phyloP scores from a whole-genome alignment of 192 early-diverging fungal genomes.

The Anaeromyces robustus region DNA sequence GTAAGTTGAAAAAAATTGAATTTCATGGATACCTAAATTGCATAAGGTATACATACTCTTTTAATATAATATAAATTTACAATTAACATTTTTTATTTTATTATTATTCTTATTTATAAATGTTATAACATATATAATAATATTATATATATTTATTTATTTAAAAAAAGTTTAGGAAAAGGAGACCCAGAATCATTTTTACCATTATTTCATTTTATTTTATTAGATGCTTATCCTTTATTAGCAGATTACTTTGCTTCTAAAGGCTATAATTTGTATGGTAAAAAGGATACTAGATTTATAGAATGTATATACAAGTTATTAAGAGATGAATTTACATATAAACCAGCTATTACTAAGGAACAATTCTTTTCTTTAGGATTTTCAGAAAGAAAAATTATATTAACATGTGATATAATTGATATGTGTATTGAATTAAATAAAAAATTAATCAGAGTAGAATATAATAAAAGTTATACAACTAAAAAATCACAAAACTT shows the following conservation, averaged over 20 bases:
- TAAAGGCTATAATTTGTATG: conserved; percentile 21
- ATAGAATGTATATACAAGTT: conserved; percentile 19
- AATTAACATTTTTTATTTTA: too few relatives aligned
- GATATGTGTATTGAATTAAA: background rate
- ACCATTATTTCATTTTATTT: conserved; percentile 34
- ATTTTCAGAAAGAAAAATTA: conserved; percentile 6
- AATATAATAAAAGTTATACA: background rate
- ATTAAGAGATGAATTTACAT: conserved; percentile 33
- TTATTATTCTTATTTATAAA: too few relatives aligned
- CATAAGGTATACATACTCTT: conserved; percentile 10
- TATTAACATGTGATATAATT: background rate
- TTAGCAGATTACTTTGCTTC: conserved; percentile 18
- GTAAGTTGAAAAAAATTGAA: conserved; percentile 14
- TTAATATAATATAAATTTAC: too few relatives aligned
- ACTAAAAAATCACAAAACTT: background rate
- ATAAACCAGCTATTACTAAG: conserved; percentile 21
- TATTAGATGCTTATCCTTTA: conserved; percentile 24
- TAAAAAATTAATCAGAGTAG: background rate
- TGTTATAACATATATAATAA: conserved; percentile 1
- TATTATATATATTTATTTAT: too few relatives aligned
- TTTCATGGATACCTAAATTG: conserved; percentile 17
- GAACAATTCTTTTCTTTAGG: conserved; percentile 22
- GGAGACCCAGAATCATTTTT: conserved; percentile 30
- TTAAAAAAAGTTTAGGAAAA: background rate
- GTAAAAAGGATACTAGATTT: conserved; percentile 32